Percentiles rank a stretch among this genome's conserved stretches.
phyloP scores from a whole-genome alignment of 2,329 filamentous ascomycete genomes.

The Neofusicoccum ribis region DNA sequence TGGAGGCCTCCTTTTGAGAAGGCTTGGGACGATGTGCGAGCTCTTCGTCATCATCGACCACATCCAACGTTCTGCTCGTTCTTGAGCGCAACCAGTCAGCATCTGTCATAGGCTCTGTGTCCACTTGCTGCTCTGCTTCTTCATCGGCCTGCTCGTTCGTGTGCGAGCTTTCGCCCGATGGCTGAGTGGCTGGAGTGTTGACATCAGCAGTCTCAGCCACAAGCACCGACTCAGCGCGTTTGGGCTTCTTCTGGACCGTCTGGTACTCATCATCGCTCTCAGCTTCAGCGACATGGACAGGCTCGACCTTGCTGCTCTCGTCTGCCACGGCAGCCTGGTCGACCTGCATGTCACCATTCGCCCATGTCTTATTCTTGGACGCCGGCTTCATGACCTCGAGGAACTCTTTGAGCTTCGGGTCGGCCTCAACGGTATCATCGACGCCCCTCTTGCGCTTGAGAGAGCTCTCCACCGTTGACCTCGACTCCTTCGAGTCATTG shows the following conservation, averaged over 20 bases:
- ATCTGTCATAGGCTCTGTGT: constrained; percentile 60
- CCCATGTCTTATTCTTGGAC: constrained; percentile 65
- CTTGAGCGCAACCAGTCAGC: constrained; percentile 89
- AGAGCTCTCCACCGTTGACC: constrained; percentile 21
- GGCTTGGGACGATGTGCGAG: constrained; percentile 6
- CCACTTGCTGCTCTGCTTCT: constrained; percentile 25
- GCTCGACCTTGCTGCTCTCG: constrained; percentile 26
- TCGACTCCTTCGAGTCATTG: constrained; percentile 23
- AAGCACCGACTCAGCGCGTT: constrained; percentile 25
- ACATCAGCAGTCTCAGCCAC: constrained; percentile 11
- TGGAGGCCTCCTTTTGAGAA: constrained; percentile 21
- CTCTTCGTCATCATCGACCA: constrained; percentile 66
- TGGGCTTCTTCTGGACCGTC: constrained; percentile 53
- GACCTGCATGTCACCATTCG: constrained; percentile 51
- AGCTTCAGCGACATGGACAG: constrained; percentile 34
- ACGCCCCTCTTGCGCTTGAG: constrained; percentile 70
- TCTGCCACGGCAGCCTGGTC: constrained; percentile 21
- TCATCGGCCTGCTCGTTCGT: background rate
- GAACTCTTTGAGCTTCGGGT: constrained; percentile 84
- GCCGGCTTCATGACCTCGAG: constrained; percentile 75
- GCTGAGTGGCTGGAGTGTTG: background rate
- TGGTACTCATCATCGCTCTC: constrained; percentile 79
- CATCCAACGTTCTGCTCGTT: constrained; percentile 81
- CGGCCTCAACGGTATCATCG: constrained; percentile 53
- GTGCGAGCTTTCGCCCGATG: background rate